A percentile compares a stretch with the other conserved stretches of the same genome.
phyloP scores from a whole-genome alignment of 1,139 yeast genomes.

The Debaryomyces sp. region DNA sequence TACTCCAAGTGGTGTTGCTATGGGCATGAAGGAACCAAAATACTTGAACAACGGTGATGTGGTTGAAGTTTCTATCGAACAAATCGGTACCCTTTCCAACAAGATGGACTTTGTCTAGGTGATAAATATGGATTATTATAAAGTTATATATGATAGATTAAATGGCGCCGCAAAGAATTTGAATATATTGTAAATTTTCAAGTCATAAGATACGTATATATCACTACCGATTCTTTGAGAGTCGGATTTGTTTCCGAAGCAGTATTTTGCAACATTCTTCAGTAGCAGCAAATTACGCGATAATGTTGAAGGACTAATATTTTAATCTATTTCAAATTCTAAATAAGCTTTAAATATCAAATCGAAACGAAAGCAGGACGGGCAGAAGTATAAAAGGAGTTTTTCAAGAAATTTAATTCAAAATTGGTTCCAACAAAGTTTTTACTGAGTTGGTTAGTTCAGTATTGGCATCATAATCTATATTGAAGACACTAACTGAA shows the following conservation, averaged over 20 bases:
- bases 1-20: slow-evolving; percentile 56
- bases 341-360: background rate
- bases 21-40: slow-evolving; percentile 42
- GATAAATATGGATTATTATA: background rate
- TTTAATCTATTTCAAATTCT: background rate
- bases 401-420: background rate
- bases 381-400: background rate
- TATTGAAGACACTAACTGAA: slow-evolving; percentile 41
- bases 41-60: slow-evolving; percentile 51
- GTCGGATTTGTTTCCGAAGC: background rate
- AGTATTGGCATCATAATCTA: slow-evolving; percentile 45
- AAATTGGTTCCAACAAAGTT: slow-evolving; percentile 19
- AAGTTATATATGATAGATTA: background rate
- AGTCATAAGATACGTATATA: too few species aligned
- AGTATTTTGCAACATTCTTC: background rate
- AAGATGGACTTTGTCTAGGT: slow-evolving; percentile 21
- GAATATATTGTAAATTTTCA: too few species aligned
- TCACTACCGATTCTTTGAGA: too few species aligned
- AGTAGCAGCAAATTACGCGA: background rate
- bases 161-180: background rate
- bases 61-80: slow-evolving; percentile 42
- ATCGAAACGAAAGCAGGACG: background rate
- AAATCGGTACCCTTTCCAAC: slow-evolving; percentile 48
- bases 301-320: background rate
- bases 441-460: slow-evolving; percentile 29